Conservation (phyloP, 768 basidiomycete genomes). For the Suillus occidentalis region DNA sequence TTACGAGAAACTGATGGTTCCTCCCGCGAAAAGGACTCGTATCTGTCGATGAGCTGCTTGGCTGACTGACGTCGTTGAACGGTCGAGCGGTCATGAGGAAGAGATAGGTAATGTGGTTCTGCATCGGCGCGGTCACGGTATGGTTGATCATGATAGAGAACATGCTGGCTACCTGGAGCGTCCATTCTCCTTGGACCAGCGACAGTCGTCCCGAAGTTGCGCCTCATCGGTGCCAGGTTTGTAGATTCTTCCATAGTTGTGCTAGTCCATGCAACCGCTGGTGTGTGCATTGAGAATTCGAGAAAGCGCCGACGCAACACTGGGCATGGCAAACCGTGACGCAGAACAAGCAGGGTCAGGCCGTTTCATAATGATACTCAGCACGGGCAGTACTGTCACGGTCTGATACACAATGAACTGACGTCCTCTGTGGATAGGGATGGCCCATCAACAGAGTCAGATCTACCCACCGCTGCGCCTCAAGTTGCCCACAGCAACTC, state of each 20-base stretch:
- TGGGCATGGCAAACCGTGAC: neutral
- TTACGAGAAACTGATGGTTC: constrained; percentile 5
- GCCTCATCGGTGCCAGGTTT: neutral
- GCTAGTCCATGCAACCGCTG: neutral
- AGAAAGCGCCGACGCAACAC: neutral
- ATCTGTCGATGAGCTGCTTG: constrained; percentile 53
- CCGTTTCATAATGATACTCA: neutral
- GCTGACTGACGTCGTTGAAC: constrained; percentile 40
- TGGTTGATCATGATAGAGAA: neutral
- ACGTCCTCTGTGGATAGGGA: neutral
- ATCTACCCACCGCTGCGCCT: no score
- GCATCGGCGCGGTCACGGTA: neutral
- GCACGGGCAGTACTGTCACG: neutral
- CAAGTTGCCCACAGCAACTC: no score
- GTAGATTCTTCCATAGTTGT: neutral
- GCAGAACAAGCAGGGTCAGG: neutral
- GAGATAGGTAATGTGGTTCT: constrained; percentile 2
- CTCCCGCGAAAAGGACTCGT: constrained; percentile 43
- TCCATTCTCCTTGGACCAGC: constrained; percentile 2
- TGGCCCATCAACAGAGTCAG: no score
- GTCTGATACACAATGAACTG: neutral
- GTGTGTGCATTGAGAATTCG: neutral
- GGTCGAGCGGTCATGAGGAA: constrained; percentile 2
- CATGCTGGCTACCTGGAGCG: neutral
- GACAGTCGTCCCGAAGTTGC: neutral